Base-by-base conservation (phyloP, 2,329 filamentous ascomycete genomes). In the Juglanconis oblonga region DNA sequence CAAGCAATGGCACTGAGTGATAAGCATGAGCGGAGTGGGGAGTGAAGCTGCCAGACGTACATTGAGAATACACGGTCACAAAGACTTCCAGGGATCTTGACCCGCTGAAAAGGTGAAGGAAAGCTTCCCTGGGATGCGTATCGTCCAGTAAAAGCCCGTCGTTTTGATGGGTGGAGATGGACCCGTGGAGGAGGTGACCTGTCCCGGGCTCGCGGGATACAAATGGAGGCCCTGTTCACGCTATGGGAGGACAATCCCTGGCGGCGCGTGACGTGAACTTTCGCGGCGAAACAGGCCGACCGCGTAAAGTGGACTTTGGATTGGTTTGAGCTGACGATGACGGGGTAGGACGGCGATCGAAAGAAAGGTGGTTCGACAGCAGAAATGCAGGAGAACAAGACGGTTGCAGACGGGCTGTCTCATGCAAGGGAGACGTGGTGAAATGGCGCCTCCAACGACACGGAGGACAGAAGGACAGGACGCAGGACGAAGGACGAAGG, bases 281-380 rank as follows among this genome's bases (percentile, higher is more conserved):
- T 50, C 45, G 55, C 45, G 55, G 49, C 14, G 32, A 51, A 44
- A 57, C 24, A 17, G 32, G 24, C 33, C 32, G 10, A 48, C 42
- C 53, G 53, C 53, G 53, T 55, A 48, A 49, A 55, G 53, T 55
- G 53, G 53, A 14, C n/a, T 55, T 42, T 54, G 38, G n/a, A 29
- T 54, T 17, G 52, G 17, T 31, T 35, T 2, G 24, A 24, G 24
- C 24, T 24, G 24, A 24, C 24, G 24, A 24, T 24, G 24, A 24
- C 2, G 24, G 24, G 24, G 24, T 24, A 24, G 24, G 24, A 24
- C 24, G 24, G 24, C 24, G 24, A 24, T 24, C 24, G 24, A 24
- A 24, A 24, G 24, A 24, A 24, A 2, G 24, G 24, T 24, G 24
- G 24, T 24, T 24, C 24, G 24, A 24, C 24, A 24, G 24, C 24